Base-by-base conservation (phyloP, 176 grass and related monocot species). In the Otatea glauca region DNA sequence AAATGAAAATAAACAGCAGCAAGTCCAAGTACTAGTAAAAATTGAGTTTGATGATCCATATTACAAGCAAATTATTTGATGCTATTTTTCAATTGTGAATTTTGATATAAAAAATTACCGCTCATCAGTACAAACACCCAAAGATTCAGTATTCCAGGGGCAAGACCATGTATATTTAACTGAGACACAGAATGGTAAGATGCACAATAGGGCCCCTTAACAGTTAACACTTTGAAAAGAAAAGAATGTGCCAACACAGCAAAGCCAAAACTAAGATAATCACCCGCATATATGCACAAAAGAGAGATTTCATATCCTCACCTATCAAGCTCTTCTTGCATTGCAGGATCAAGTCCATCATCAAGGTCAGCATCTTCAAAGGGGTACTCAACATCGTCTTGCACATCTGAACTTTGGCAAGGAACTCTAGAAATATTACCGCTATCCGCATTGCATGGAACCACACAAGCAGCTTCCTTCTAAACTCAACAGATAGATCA, bases 321-420 rank as follows among this genome's bases (percentile, higher is more conserved):
- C 97, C 97, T 96, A 87, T 99, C 97, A 81, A 99, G 97, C 78
- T 99, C 89, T 94, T 99, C 97, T 82, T 94, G 88, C 88, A 99
- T 94, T 66, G 89, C 93, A 92, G 97, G 97, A 90, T 99, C 97
- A 78, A 99, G 90, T 78, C 88, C 95, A 86, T 99, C 97, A 88
- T 99, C 97, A 48, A 87, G 84, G 32, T 99, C 92, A 89, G 79
- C 91, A 88, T 96, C 97, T 86, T 96, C 84, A 86, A 99, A 96
- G 81, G 92, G 84, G 65, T 99, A 87, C 75, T 94, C 91, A 53
- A 55, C 86, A 84, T 89, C 86, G 65, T 94, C 88, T 87, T 81
- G 88, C 62, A 65, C 59, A 84, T 90, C 66, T 84, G 88, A 84
- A 89, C 79, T 87, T 81, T 77, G 91, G 63, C 83, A 89, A 59